Evolutionary conservation across 1,139 yeast genomes (phyloP).

Genomic region (Eremothecium sinecaudum): DNA sequence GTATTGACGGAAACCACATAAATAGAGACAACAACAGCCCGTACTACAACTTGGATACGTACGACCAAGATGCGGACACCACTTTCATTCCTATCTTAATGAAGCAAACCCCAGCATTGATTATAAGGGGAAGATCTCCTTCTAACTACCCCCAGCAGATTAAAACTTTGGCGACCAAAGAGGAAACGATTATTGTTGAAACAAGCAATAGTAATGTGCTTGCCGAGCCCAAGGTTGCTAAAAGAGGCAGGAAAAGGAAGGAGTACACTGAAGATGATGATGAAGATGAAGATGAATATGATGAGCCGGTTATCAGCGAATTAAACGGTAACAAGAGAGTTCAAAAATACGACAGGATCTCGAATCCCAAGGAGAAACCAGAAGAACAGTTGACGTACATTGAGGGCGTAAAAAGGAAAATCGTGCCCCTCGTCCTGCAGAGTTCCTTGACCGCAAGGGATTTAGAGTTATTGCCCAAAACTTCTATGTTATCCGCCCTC

Average conservation of each 20-base stretch:
- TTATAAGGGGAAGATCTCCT: conserved; percentile 63
- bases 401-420: conserved; percentile 8
- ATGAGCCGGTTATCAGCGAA: conserved; percentile 1
- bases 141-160: conserved; percentile 39
- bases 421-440: conserved; percentile 2
- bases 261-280: conserved; percentile 5
- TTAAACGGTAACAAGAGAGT: not conserved
- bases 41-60: conserved; percentile 8
- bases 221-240: not conserved
- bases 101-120: conserved; percentile 50
- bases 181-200: conserved; percentile 4
- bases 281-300: not conserved
- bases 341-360: not conserved
- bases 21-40: conserved; percentile 1
- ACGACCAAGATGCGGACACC: conserved; percentile 9
- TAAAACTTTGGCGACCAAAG: conserved; percentile 8
- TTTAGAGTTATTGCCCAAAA: conserved; percentile 5
- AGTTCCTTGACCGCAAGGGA: conserved; percentile 5
- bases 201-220: not conserved
- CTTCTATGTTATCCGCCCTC: conserved; percentile 3
- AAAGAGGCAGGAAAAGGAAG: conserved; percentile 6
- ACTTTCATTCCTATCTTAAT: conserved; percentile 31
- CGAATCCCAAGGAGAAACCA: conserved; percentile 3
- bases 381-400: conserved; percentile 7
- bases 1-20: conserved; percentile 36